Percentiles rank a stretch among this genome's conserved stretches.
Conservation (phyloP, 495 filamentous ascomycete species). For the Podospora anserina region DNA sequence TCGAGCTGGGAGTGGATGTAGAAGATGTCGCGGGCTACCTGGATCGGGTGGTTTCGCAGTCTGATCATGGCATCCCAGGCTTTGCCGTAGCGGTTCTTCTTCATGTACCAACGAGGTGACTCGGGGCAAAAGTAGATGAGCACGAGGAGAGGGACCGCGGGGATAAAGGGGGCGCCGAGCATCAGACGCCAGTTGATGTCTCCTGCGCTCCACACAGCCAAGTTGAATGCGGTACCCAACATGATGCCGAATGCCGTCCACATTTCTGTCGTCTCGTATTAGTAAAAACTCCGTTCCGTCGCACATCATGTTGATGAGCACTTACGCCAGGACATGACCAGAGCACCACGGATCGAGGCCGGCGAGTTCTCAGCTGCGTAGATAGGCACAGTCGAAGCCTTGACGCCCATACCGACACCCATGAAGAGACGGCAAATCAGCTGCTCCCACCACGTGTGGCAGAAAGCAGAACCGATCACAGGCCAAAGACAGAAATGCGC, state of each 20-base stretch:
- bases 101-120: conserved; percentile 61
- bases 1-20: conserved; percentile 62
- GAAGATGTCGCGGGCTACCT: conserved; percentile 75
- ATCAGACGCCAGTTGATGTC: conserved; percentile 71
- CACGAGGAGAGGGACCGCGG: conserved; percentile 62
- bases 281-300: neutral
- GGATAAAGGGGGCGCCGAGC: conserved; percentile 69
- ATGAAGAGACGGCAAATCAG: conserved; percentile 61
- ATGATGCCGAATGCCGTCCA: conserved; percentile 84
- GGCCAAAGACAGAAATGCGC: conserved; percentile 61
- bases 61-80: conserved; percentile 60
- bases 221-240: conserved; percentile 66
- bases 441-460: conserved; percentile 61
- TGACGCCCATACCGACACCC: conserved; percentile 69
- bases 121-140: conserved; percentile 74
- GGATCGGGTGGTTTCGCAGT: conserved; percentile 62
- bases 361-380: conserved; percentile 76
- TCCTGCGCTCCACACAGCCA: conserved; percentile 56
- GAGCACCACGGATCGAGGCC: conserved; percentile 66
- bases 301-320: neutral
- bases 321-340: conserved; percentile 78
- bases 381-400: conserved; percentile 63
- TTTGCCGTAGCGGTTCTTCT: conserved; percentile 59
- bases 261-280: conserved; percentile 44
- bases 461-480: conserved; percentile 64